Conservation (phyloP, 306 rosid genomes). For the Hippophae tibetana region DNA sequence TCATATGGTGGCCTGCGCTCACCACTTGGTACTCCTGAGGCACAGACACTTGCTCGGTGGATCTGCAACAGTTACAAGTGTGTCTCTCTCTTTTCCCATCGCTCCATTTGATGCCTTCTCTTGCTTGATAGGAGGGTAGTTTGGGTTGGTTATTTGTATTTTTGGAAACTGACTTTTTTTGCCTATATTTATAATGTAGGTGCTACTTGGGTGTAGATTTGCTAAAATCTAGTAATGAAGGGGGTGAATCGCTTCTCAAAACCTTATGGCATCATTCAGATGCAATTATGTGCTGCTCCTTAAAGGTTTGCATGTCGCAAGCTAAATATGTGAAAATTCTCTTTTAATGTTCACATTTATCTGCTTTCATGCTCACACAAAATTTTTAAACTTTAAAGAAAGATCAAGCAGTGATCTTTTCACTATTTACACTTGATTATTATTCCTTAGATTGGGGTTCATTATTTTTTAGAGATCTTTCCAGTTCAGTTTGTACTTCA, state of each 20-base stretch:
- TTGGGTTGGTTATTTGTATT: no score
- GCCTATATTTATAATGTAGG: constrained; percentile 32
- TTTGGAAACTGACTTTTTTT: background rate
- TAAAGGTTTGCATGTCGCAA: constrained; percentile 45
- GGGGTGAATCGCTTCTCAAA: constrained; percentile 68
- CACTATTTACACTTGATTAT: no score
- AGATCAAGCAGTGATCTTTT: no score
- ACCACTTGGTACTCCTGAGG: constrained; percentile 93
- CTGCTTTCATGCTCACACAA: no score
- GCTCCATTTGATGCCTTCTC: background rate
- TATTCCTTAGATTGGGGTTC: no score
- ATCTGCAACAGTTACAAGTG: constrained; percentile 93
- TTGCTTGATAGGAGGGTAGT: no score
- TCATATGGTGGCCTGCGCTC: constrained; percentile 77
- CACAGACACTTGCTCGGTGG: constrained; percentile 96
- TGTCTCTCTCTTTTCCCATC: background rate
- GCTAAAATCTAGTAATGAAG: constrained; percentile 64
- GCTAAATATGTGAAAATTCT: no score
- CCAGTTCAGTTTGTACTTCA: no score
- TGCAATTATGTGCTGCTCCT: constrained; percentile 84
- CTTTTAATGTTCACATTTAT: no score
- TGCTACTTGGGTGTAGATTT: constrained; percentile 87
- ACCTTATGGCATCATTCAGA: constrained; percentile 94
- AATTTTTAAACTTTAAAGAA: no score
- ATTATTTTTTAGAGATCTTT: no score